Conservation (phyloP, 305 asterid genomes). For the Withania somnifera region DNA sequence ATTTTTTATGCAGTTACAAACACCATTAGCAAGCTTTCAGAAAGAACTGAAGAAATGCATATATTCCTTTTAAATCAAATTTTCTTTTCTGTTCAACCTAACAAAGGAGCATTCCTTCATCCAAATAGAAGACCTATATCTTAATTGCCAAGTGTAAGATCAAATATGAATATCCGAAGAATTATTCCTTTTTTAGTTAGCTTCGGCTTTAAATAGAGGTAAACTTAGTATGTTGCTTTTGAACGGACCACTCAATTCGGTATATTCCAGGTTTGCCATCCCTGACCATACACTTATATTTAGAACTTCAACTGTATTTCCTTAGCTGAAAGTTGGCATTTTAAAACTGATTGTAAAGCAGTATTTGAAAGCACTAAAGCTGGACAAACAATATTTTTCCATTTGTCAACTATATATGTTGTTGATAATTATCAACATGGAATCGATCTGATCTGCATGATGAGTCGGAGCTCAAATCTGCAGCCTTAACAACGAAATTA, state of each 20-base stretch:
- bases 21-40: background rate
- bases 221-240: background rate
- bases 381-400: background rate
- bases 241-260: background rate
- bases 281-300: background rate
- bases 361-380: background rate
- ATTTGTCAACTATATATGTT: background rate
- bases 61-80: background rate
- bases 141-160: background rate
- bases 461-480: background rate
- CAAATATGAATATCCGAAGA: background rate
- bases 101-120: background rate
- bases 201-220: background rate
- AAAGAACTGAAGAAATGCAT: background rate
- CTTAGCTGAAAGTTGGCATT: background rate
- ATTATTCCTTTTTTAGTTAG: background rate
- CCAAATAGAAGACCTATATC: background rate
- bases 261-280: background rate
- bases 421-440: background rate
- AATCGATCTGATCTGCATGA: background rate
- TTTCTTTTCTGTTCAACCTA: background rate
- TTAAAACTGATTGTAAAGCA: background rate
- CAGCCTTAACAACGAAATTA: conserved; percentile 7
- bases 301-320: conserved; percentile 3
- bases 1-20: background rate